phyloP scores from a whole-genome alignment of 2,329 filamentous ascomycete genomes.

The Cryphonectria japonica region DNA sequence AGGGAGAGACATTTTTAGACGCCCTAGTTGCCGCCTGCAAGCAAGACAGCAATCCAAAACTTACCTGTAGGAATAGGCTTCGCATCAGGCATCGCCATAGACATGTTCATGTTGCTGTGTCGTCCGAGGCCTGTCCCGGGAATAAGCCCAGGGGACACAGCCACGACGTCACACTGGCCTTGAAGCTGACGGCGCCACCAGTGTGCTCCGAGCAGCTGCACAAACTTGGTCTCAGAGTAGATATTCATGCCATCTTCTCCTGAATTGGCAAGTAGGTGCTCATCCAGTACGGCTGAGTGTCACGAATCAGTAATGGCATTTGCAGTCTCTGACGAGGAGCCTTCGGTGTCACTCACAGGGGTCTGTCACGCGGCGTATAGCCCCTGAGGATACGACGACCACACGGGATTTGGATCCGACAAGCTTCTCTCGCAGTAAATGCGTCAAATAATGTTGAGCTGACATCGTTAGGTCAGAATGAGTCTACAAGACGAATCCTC shows the following conservation, averaged over 20 bases:
- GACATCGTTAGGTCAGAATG: background rate
- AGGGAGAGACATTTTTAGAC: background rate
- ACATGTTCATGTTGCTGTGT: slow-evolving; percentile 37
- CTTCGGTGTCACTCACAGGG: slow-evolving; percentile 36
- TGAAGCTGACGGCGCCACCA: slow-evolving; percentile 60
- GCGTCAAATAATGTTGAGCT: slow-evolving; percentile 59
- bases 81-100: slow-evolving; percentile 47
- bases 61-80: slow-evolving; percentile 52
- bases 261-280: slow-evolving; percentile 45
- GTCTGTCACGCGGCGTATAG: slow-evolving; percentile 46
- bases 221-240: slow-evolving; percentile 54
- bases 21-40: background rate
- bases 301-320: background rate
- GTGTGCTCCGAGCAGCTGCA: slow-evolving; percentile 54
- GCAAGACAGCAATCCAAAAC: slow-evolving; percentile 7
- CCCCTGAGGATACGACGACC: slow-evolving; percentile 56
- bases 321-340: background rate
- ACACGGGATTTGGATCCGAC: slow-evolving; percentile 50
- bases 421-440: slow-evolving; percentile 53
- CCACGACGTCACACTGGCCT: slow-evolving; percentile 50
- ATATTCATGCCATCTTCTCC: slow-evolving; percentile 36
- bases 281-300: slow-evolving; percentile 41
- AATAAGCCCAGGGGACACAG: slow-evolving; percentile 58
- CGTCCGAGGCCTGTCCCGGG: slow-evolving; percentile 50
- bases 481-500: background rate